Base-by-base conservation (phyloP, 331 rosid genomes). In the Phaseolus coccineus region DNA sequence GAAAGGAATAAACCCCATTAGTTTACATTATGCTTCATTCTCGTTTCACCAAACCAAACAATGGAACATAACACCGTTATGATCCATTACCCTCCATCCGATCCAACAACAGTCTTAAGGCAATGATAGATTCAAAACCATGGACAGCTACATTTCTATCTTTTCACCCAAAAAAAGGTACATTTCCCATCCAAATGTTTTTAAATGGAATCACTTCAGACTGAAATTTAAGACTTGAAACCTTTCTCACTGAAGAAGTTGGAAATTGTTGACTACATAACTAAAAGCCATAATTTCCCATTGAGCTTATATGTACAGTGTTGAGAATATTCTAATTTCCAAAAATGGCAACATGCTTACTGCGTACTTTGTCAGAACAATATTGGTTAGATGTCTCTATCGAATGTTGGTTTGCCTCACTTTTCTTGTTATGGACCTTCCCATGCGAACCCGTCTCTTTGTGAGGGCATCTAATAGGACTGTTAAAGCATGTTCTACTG, bases 351-450 rank as follows among this genome's bases (percentile, higher is more conserved):
- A 66, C 73, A 58, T 70, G 28, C 75, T 77, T 35, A 30, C 74
- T 46, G 66, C 44, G 76, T 57, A 52, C 44, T 55, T 73, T 77
- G 69, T 72, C 80, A 22, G 70, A 30, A 69, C 62, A 73, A 58
- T 70, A 66, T 74, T 77, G 80, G 85, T 69, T 57, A 37, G 66
- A 59, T 28, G 59, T 83, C 81, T 85, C 81, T 89, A 91, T 69
- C 79, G 71, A n/a, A 92, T 82, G 80, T 81, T 73, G 59, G 79
- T 68, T 52, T 87, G 98, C 86, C 97, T 90, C 78, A 83, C 78
- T 85, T 82, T 91, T 51, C 94, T 92, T 33, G 87, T 91, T 64
- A 94, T 91, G 73, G 97, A 94, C 88, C 98, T 85, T 39, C 98
- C 98, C 98, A 94, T 94, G 78, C 98, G 90, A 82, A 92, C 86